Evolutionary conservation across 1,284 basidiomycete species (phyloP), one percentile per base, ranked within the genome.

Genomic region (Vanrija sp.): DNA sequence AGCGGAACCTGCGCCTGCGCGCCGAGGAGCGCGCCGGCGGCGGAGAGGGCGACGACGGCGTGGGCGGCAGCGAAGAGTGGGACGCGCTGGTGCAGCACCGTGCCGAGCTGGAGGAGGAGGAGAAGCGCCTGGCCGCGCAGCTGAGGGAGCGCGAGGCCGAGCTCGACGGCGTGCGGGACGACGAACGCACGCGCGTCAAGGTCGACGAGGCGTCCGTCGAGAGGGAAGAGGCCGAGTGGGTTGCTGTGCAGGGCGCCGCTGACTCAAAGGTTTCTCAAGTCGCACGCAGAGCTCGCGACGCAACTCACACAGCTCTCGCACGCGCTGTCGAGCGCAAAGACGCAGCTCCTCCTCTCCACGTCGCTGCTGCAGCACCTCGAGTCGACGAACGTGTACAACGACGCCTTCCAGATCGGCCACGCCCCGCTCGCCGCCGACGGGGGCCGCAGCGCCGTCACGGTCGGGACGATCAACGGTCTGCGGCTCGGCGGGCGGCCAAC

Each of bases 351-450:
- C 4, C 63, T 76, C 25, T 71, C 72, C 46, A 76, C 50, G 44
- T 66, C 54, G 54, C 75, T 72, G 56, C 62, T 76, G 3, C 49
- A 62, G 20, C 67, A 92, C 65, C 81, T 99, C 8, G 88, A 95
- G 68, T 81, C 86, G 42, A 94, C 94, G 4, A 98, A 98, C 70
- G 96, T 98, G 24, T 98, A 97, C 77, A 95, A 95, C 61, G 96
- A 98, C 68, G 93, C 93, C 0, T 99, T 99, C 72, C 95, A 92
- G 65, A 98, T 99, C 60, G 94, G 94, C 1, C 90, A 97, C 63
- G 71, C 72, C 7, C 68, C 71, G 1, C 64, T 73, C 1, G 51
- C 56, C 0, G 27, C 61, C 0, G 53, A 57, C 20, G 44, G 27
- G 8, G 52, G 52, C 23, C 52, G 53, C 44, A 54, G 56, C 61